Evolutionary conservation across 192 early-diverging fungal genomes (phyloP), one percentile per base, ranked within the genome.

Genomic region (Radiomyces spectabilis): DNA sequence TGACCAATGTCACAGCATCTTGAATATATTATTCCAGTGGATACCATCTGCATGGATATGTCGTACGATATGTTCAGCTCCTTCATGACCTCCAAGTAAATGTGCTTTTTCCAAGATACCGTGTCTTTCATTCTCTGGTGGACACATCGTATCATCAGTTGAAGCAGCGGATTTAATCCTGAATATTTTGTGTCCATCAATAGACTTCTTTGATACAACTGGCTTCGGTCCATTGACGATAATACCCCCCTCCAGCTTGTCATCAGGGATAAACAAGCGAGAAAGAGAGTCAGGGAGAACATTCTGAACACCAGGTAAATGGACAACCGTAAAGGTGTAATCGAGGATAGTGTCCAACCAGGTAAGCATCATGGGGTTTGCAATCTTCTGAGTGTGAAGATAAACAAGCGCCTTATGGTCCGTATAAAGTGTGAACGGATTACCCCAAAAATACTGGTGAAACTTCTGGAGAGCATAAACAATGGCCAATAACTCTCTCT

Each of bases 341-440:
- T 33, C 24, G 12, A 68, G 37, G n/a, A 68, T 33, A 4, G 43
- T 57, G 12, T 68, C 66, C 8, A 53, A 37, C 66, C 66, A 68
- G 4, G 21, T 51, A 3, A 55, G 22, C 35, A 61, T 26, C 42
- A 58, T 62, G 6, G 50, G 24, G 30, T 56, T 56, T 16, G 42
- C 31, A 3, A 44, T 35, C 3, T 33, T 24, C 34, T 65, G 65
- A 5, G 43, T 47, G 22, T 67, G 41, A 6, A 74, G 5, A 39
- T 34, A 65, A 6, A 55, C 60, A 0, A 66, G 53, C 21, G 65
- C 56, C 2, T 43, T 25, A 51, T 75, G 73, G 47, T 75, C 68
- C 0, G 68, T 67, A 30, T 37, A 67, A 4, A 75, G 12, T 0
- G 61, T 63, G 37, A 69, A 74, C 2, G 18, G 40, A 8, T 57